Base-by-base conservation (phyloP, 768 basidiomycete genomes). In the Psilocybe azurescens region DNA sequence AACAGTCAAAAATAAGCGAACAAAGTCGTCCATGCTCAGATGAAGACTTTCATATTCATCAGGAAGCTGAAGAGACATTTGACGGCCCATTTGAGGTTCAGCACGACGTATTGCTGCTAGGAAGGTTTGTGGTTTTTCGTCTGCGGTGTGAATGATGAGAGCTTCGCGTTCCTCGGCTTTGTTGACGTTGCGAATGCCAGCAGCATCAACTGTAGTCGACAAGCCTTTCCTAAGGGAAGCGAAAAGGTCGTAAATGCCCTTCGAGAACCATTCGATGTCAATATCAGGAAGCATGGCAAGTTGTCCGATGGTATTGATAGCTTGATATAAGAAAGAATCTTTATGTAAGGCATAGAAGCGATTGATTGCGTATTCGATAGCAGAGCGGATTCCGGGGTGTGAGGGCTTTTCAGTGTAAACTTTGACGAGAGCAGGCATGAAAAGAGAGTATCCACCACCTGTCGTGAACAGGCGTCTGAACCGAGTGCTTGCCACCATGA, bases 381-480 rank as follows among this genome's bases (percentile, higher is more conserved):
- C 89, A 13, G 77, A 73, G 53, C 82, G 81, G 51, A 94, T 89
- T 5, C 86, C 86, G 1, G 73, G 69, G 66, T 90, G 82, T 2
- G 71, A 67, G 36, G 86, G 82, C 1, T 84, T 79, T 68, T 91
- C 88, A 8, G 84, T 78, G 70, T 91, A 94, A 24, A 87, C 80
- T 67, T 91, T 91, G 67, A 91, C 73, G 11, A 94, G 75, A 3
- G 83, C 81, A 0, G 90, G 88, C 82, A 94, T 89, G 73, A 93
- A n/a, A 29, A 93, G 79, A 3, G 83, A 83, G 70, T 91, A 94
- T 28, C 87, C 90, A 32, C 86, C 86, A 14, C 87, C 87, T 2
- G 89, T 86, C 6, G 85, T 85, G 71, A 93, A 91, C 18, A 94
- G 72, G n/a, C 91, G 85, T 32, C 85, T 81, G 68, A 93, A 94